A percentile compares a stretch with the other conserved stretches of the same genome.
Conservation (phyloP, 2,329 filamentous ascomycete species). For the Nigrospora osmanthi region DNA sequence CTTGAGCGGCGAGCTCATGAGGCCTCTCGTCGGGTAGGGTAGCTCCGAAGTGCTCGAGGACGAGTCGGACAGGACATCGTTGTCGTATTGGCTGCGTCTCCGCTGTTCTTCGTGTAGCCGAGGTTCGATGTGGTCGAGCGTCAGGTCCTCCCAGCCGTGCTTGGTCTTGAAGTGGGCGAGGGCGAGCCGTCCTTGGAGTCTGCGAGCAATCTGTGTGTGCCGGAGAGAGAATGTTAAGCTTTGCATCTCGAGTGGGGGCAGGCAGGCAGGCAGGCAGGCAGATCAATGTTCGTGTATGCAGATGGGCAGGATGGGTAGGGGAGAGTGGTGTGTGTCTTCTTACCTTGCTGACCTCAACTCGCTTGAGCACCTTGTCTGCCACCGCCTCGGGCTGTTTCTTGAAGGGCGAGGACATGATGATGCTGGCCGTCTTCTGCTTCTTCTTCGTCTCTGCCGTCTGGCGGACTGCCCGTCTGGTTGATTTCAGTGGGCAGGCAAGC, state of each 20-base stretch:
- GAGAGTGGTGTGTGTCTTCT: slow-evolving; percentile 17
- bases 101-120: slow-evolving; percentile 74
- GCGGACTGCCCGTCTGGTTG: no score
- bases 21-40: slow-evolving; percentile 56
- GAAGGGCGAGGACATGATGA: slow-evolving; percentile 50
- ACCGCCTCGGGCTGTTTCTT: slow-evolving; percentile 58
- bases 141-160: slow-evolving; percentile 88
- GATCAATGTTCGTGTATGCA: background rate
- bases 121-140: slow-evolving; percentile 78
- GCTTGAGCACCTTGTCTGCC: slow-evolving; percentile 61
- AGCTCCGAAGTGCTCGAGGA: slow-evolving; percentile 78
- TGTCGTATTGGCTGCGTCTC: slow-evolving; percentile 62
- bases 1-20: slow-evolving; percentile 82
- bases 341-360: slow-evolving; percentile 71
- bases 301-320: background rate
- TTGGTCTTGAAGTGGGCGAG: slow-evolving; percentile 96
- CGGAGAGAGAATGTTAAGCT: slow-evolving; percentile 3
- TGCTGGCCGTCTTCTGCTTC: no score
- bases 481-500: no score
- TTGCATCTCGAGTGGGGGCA: slow-evolving; percentile 6
- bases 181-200: slow-evolving; percentile 86
- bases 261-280: background rate
- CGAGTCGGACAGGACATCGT: slow-evolving; percentile 77
- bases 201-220: slow-evolving; percentile 85
- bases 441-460: no score